These are phyloP conservation scores for Musa acuminata DNA, from an alignment of 176 grass and related monocot genomes.

Conservation along the genomic window DNA sequence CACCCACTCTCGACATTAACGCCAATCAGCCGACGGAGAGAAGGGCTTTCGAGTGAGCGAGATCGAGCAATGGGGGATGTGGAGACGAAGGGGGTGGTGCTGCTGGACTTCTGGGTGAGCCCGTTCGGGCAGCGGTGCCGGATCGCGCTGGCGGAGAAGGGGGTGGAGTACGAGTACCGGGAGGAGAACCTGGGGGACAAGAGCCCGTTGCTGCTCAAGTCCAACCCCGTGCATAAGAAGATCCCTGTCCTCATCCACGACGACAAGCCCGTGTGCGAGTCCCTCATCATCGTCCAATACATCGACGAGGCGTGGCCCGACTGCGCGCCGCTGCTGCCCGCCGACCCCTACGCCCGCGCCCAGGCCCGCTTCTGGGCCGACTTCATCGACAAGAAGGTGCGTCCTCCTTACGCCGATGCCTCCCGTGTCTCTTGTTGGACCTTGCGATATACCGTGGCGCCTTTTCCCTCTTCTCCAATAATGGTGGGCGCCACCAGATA, in stretches of 20 bases:
- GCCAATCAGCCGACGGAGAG: too few relatives aligned
- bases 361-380: conserved; percentile 47
- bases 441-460: too few relatives aligned
- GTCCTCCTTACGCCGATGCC: neutral
- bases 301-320: conserved; percentile 44
- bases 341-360: conserved; percentile 29
- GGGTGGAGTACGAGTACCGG: conserved; percentile 25
- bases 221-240: conserved; percentile 74
- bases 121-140: conserved; percentile 43
- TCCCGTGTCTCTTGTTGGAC: neutral
- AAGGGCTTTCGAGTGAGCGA: too few relatives aligned
- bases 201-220: conserved; percentile 48
- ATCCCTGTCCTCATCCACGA: conserved; percentile 57
- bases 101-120: conserved; percentile 47
- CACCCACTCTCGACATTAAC: too few relatives aligned
- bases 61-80: neutral
- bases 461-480: too few relatives aligned
- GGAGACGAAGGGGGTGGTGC: conserved; percentile 18
- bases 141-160: conserved; percentile 56
- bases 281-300: conserved; percentile 57
- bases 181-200: conserved; percentile 45
- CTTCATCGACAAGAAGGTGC: conserved; percentile 42
- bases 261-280: conserved; percentile 44
- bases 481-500: too few relatives aligned
- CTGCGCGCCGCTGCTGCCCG: conserved; percentile 20